These are phyloP conservation scores for Ophiosphaerella narmari DNA, from an alignment of 2,329 filamentous ascomycete genomes.

Conservation along the genomic window DNA sequence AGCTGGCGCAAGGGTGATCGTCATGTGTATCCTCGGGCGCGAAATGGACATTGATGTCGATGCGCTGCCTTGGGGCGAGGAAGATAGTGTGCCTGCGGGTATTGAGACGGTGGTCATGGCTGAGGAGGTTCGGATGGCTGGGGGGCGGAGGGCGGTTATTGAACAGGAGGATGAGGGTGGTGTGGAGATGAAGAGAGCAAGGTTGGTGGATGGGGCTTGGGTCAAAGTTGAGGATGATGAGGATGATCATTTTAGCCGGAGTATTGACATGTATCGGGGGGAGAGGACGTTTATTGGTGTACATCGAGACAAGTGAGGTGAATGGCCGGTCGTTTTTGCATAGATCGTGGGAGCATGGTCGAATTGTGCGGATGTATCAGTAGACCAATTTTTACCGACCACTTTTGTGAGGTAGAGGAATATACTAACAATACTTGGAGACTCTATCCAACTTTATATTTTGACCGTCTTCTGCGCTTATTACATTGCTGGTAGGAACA, in stretches of 20 bases:
- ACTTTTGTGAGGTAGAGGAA: too few species aligned
- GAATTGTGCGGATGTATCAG: too few species aligned
- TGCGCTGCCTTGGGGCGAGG: constrained; percentile 81
- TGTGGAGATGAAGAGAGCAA: constrained; percentile 42
- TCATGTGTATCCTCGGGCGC: constrained; percentile 74
- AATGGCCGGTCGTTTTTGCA: too few species aligned
- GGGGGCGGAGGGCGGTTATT: constrained; percentile 38
- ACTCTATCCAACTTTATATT: too few species aligned
- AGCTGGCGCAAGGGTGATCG: constrained; percentile 78
- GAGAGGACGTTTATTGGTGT: constrained; percentile 43
- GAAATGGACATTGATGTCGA: constrained; percentile 81
- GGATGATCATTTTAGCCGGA: constrained; percentile 40
- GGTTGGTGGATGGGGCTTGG: constrained; percentile 49
- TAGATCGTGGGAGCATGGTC: too few species aligned
- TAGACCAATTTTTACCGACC: too few species aligned
- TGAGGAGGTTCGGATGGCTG: constrained; percentile 62
- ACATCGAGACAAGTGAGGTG: constrained; percentile 9
- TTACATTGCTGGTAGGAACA: too few species aligned
- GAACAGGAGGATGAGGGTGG: constrained; percentile 59
- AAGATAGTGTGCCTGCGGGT: constrained; percentile 68
- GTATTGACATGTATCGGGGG: constrained; percentile 40
- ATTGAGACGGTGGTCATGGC: constrained; percentile 84
- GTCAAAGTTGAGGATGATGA: constrained; percentile 42
- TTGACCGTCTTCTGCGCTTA: too few species aligned
- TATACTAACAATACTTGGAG: too few species aligned